phyloP scores from a whole-genome alignment of 2,329 filamentous ascomycete genomes.

The Tricladium varicosporioides region DNA sequence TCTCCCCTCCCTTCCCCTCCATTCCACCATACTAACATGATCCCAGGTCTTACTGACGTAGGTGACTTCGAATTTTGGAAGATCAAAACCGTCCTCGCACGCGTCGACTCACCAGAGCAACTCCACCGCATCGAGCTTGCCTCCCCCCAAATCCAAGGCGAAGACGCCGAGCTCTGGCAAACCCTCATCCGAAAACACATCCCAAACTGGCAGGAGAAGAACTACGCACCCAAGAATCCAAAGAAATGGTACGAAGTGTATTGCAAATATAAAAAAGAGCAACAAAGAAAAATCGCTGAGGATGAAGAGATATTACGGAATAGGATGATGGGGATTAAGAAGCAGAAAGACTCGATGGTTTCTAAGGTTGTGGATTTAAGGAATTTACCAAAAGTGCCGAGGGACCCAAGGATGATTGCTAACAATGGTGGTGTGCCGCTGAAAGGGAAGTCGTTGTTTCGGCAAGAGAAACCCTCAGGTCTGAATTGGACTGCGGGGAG shows the following conservation, averaged over 20 bases:
- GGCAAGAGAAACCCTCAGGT: slow-evolving; percentile 20
- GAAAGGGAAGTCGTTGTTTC: background rate
- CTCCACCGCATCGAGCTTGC: slow-evolving; percentile 71
- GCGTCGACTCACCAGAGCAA: slow-evolving; percentile 71
- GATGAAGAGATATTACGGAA: slow-evolving; percentile 56
- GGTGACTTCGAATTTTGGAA: slow-evolving; percentile 68
- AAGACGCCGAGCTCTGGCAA: slow-evolving; percentile 73
- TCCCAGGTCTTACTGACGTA: slow-evolving; percentile 61
- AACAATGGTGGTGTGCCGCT: slow-evolving; percentile 35
- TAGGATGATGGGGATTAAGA: slow-evolving; percentile 55
- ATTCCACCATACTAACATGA: slow-evolving; percentile 6
- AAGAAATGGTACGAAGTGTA: slow-evolving; percentile 78
- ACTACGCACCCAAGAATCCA: slow-evolving; percentile 63
- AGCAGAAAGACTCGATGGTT: slow-evolving; percentile 55
- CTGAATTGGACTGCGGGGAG: slow-evolving; percentile 47
- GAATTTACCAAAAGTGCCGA: slow-evolving; percentile 43
- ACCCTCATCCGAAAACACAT: slow-evolving; percentile 78
- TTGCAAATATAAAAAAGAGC: slow-evolving; percentile 60
- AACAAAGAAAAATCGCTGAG: slow-evolving; percentile 53
- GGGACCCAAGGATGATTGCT: slow-evolving; percentile 37
- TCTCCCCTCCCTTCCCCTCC: slow-evolving; percentile 4
- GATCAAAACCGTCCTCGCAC: slow-evolving; percentile 65
- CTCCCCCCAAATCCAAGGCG: slow-evolving; percentile 71
- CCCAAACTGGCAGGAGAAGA: slow-evolving; percentile 57
- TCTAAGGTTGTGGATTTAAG: slow-evolving; percentile 55